Percentiles rank a stretch among this genome's conserved stretches.
Evolutionary conservation across 2,329 filamentous ascomycete genomes (phyloP).

Genomic region (Metarhizium sp.): DNA sequence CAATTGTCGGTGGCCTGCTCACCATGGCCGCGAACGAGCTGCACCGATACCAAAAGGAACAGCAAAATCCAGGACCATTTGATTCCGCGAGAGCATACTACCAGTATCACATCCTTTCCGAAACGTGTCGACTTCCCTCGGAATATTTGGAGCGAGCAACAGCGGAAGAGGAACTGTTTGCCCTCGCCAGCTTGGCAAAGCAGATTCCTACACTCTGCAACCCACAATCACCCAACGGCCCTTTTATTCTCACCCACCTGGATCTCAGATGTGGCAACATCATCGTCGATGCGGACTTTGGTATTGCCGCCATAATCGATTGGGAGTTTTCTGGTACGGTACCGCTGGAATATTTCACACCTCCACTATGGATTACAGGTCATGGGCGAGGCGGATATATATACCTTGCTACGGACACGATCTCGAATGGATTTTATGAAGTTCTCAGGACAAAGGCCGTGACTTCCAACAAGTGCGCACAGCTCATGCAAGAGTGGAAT

Average conservation of each 20-base stretch:
- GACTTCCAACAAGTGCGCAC: not conserved
- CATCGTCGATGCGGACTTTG: constrained; percentile 13
- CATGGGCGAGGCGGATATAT: not conserved
- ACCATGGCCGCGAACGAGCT: constrained; percentile 8
- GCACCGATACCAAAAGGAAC: not conserved
- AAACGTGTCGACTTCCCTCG: constrained; percentile 7
- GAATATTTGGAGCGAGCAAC: constrained; percentile 3
- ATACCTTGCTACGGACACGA: not conserved
- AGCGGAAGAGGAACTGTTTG: constrained; percentile 9
- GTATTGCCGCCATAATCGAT: constrained; percentile 14
- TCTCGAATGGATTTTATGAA: not conserved
- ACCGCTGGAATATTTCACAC: constrained; percentile 8
- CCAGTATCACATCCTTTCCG: constrained; percentile 5
- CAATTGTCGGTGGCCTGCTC: constrained; percentile 10
- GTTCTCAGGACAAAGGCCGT: not conserved
- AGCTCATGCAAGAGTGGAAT: not conserved
- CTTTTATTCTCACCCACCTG: constrained; percentile 10
- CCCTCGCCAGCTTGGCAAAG: constrained; percentile 5
- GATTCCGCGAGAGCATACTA: constrained; percentile 1
- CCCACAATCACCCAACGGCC: not conserved
- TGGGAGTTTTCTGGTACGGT: constrained; percentile 14
- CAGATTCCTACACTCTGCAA: not conserved
- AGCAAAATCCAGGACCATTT: not conserved
- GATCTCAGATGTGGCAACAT: constrained; percentile 13
- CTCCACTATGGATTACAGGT: constrained; percentile 11